Percentiles rank a stretch among this genome's conserved stretches.
phyloP scores from a whole-genome alignment of 2,329 filamentous ascomycete species.

The Chalaropsis thielavioides region DNA sequence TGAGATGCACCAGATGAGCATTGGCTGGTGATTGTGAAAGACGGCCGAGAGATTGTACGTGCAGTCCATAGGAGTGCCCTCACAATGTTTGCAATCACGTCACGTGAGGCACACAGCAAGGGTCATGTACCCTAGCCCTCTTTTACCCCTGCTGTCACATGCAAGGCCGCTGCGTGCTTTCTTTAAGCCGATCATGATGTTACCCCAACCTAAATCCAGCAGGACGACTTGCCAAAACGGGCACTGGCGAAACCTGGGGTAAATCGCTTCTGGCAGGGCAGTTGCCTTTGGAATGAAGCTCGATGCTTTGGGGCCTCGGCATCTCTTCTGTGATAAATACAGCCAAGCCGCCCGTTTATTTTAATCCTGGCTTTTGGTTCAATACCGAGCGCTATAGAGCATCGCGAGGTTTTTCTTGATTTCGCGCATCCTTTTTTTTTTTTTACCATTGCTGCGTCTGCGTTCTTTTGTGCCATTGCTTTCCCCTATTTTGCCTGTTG shows the following conservation, averaged over 20 bases:
- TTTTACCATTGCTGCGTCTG: too few species aligned
- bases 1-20: too few species aligned
- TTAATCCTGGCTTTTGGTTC: background rate
- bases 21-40: too few species aligned
- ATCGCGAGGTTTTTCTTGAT: too few species aligned
- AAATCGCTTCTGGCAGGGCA: background rate
- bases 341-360: background rate
- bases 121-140: background rate
- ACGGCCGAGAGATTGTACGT: too few species aligned
- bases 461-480: too few species aligned
- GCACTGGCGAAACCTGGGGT: background rate
- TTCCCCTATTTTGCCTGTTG: too few species aligned
- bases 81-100: too few species aligned
- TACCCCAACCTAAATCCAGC: background rate
- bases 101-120: background rate
- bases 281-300: background rate
- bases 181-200: background rate
- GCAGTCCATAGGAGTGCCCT: too few species aligned
- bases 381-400: background rate
- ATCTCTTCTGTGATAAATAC: background rate
- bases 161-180: background rate
- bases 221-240: background rate
- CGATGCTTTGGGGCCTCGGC: background rate
- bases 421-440: too few species aligned
- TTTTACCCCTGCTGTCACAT: background rate